Conservation (phyloP, 768 basidiomycete species). For the Clitopilus hobsonii region DNA sequence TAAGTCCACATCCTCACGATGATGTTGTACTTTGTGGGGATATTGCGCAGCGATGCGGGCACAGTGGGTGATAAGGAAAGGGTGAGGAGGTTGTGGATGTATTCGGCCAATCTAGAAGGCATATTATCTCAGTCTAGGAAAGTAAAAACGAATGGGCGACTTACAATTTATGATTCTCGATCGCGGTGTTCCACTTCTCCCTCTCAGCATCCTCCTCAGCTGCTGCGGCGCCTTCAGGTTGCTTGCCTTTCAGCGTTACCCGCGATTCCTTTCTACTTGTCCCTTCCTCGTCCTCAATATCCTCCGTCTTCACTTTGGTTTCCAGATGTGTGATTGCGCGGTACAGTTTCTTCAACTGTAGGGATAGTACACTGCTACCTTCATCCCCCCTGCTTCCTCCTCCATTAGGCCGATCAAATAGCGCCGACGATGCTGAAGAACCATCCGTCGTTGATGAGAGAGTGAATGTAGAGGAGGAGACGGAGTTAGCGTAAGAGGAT, state of each 20-base stretch:
- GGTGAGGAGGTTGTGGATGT: constrained; percentile 82
- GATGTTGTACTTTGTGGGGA: constrained; percentile 94
- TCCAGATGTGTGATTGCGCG: constrained; percentile 80
- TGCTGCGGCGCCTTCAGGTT: constrained; percentile 15
- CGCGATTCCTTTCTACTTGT: constrained; percentile 42
- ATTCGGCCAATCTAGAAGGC: constrained; percentile 74
- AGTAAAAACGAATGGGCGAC: constrained; percentile 20
- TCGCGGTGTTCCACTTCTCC: constrained; percentile 70
- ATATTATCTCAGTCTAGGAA: constrained; percentile 7
- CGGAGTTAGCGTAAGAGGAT: constrained; percentile 69
- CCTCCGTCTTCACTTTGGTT: constrained; percentile 61
- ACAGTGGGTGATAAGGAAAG: constrained; percentile 84
- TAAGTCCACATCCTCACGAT: constrained; percentile 90
- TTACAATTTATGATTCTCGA: constrained; percentile 81
- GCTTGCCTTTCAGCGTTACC: constrained; percentile 40
- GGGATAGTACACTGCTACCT: constrained; percentile 62
- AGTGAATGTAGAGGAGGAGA: constrained; percentile 65
- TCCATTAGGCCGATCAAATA: constrained; percentile 52
- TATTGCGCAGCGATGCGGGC: constrained; percentile 82
- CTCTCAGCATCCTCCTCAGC: constrained; percentile 58
- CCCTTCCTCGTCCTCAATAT: constrained; percentile 44
- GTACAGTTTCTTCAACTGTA: constrained; percentile 79
- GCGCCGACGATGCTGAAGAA: constrained; percentile 66
- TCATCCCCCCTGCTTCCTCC: constrained; percentile 48
- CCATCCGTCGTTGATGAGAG: constrained; percentile 75